Percentiles rank a stretch among this genome's conserved stretches.
Evolutionary conservation across 148 eudicot genomes (phyloP).

Genomic region (Cornus controversa): DNA sequence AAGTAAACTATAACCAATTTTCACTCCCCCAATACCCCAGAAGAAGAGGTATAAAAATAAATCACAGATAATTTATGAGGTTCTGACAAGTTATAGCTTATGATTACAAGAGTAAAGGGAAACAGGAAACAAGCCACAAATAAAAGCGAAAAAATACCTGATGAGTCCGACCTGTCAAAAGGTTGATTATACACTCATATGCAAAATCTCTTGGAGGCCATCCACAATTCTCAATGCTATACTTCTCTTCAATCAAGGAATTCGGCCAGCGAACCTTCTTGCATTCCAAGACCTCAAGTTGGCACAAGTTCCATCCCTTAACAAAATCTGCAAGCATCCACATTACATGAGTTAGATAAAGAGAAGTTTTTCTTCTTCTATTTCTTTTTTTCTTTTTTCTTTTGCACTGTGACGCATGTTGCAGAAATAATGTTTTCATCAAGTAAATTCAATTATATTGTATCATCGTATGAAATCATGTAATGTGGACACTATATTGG

Average conservation of each 20-base stretch:
- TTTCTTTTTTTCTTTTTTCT: background rate
- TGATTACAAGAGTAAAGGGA: background rate
- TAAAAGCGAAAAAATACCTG: conserved; percentile 58
- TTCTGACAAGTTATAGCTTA: background rate
- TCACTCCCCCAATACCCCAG: background rate
- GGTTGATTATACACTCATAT: conserved; percentile 87
- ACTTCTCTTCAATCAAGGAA: conserved; percentile 37
- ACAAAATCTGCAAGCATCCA: conserved; percentile 42
- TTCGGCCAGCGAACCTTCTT: conserved; percentile 87
- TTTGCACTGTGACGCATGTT: too few species aligned
- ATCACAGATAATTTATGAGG: too few species aligned
- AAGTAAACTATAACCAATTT: background rate
- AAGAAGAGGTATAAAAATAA: background rate
- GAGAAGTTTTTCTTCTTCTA: background rate
- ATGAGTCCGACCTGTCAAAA: conserved; percentile 93
- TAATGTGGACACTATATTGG: too few species aligned
- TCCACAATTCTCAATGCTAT: conserved; percentile 62
- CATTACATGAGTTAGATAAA: background rate
- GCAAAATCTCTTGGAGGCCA: conserved; percentile 79
- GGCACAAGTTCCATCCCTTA: conserved; percentile 76
- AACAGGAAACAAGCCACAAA: conserved; percentile 4
- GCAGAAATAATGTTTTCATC: too few species aligned
- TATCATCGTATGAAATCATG: too few species aligned
- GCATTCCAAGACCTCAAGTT: conserved; percentile 90
- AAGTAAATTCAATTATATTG: too few species aligned